Conservation (phyloP, 202 grass and related monocot genomes). For the Alloteropsis angusta region DNA sequence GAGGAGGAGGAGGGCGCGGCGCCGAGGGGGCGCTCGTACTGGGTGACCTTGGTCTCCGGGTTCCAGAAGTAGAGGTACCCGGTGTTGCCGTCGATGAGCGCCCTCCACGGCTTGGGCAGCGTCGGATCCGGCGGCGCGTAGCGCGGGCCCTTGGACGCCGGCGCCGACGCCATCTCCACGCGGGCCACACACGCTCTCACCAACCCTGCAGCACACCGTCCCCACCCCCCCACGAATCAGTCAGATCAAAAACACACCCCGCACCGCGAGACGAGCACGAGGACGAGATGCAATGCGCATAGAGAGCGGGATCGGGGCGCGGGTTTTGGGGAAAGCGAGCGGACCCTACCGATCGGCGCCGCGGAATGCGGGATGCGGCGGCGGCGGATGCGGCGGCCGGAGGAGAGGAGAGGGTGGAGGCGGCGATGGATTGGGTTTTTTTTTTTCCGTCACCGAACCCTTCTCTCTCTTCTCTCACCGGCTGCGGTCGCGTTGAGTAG, state of each 20-base stretch:
- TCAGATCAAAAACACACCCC: background rate
- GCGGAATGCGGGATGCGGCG: conserved; percentile 7
- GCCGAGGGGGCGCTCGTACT: conserved; percentile 53
- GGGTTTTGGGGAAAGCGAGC: too few relatives aligned
- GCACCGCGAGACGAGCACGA: background rate
- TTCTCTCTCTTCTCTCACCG: background rate
- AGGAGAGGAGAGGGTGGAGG: background rate
- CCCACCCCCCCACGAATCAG: background rate
- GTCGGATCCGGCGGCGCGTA: conserved; percentile 71
- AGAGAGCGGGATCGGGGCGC: background rate
- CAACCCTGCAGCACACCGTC: conserved; percentile 1
- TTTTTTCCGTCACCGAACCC: conserved; percentile 16
- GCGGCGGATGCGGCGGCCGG: background rate
- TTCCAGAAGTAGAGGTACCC: conserved; percentile 94
- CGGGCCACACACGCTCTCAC: background rate
- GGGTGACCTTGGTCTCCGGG: conserved; percentile 59
- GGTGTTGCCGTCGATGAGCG: conserved; percentile 71
- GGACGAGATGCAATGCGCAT: conserved; percentile 1
- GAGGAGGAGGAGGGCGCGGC: background rate
- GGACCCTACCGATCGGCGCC: conserved; percentile 13
- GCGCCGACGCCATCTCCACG: background rate
- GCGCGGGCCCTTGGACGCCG: conserved; percentile 26
- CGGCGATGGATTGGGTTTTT: conserved; percentile 13
- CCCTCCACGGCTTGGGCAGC: conserved; percentile 77
- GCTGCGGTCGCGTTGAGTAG: conserved; percentile 10